Base-by-base conservation (phyloP, 306 rosid genomes). In the Rubus idaeus region DNA sequence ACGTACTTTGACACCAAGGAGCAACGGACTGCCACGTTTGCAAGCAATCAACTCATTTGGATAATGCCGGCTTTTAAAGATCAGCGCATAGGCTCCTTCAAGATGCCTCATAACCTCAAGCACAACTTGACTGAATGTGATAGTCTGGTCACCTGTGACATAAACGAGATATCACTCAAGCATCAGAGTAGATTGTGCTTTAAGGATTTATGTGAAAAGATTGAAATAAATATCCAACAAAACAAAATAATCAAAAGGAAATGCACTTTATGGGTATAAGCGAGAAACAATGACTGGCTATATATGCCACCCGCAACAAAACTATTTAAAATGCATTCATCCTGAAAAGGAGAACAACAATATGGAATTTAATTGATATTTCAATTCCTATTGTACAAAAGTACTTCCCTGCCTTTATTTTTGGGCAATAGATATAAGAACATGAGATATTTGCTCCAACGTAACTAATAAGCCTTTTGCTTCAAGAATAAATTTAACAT, bases 61-160 rank as follows among this genome's bases (percentile, higher is more conserved):
- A 84, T 95, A 95, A 73, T 92, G 97, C 71, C 61, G 76, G 82
- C 97, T 95, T 89, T 95, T 95, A 83, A 95, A 95, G 70, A 95
- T 91, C 76, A 95, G 94, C 50, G 99, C 99, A 88, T 95, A 95
- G 69, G 99, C 99, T 83, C 99, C 99, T 81, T 95, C 99, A 75
- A 95, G 97, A 85, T 95, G 99, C 87, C 99, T 89, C 99, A 92
- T 95, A 79, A 95, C 99, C 83, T 90, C 97, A 69, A 92, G 88
- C 86, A 95, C 97, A 84, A 95, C 97, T 83, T 95, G 97, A 86
- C 93, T 84, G 84, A 95, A 95, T 79, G 99, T 76, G 84, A 95
- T 93, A 80, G 79, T 79, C 77, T 86, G 96, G 67, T 75, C 93
- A 80, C 86, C 98, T 92, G 97, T 78, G 78, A 81, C 62, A 84